Evolutionary conservation across 306 rosid species (phyloP), one percentile per base, ranked within the genome.

Genomic region (Vicia faba): DNA sequence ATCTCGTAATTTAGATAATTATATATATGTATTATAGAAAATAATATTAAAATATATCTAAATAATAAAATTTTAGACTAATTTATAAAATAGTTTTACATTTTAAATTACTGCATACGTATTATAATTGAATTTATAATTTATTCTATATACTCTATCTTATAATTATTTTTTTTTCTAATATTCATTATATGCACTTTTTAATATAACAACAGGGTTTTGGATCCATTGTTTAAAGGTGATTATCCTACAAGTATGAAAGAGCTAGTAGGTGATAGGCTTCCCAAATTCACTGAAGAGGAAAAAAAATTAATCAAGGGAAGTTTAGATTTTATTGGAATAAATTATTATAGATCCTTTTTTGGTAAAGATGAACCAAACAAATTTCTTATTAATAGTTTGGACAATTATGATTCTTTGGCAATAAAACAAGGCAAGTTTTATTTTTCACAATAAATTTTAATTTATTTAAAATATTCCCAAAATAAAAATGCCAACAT

Each of bases 291-390:
- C 64, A 62, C 74, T 1, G 7, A 28, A n/a, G 36, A 58, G 53
- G 76, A 81, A 40, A 64, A 28, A 41, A 3, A 0, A 0, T 11
- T 81, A 55, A 4, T 81, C 5, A 26, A 57, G 69, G 81, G 81
- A 45, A 54, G 73, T 39, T 7, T 46, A 3, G 82, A 73, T 14
- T 81, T 81, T 12, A 15, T 72, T 50, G 82, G 76, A 4, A 4
- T 81, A 6, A 81, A 81, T 12, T 81, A 81, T 54, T 81, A 81
- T 56, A 41, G 62, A 23, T 76, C 82, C 5, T 50, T 14, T 13
- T 77, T 36, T 50, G 79, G 60, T 11, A 75, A 4, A 66, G 11
- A 26, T 2, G n/a, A 69, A 70, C 23, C 31, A 64, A 50, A 38
- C 61, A 60, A 15, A 51, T 0, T 35, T 14, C 33, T 11, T 28